Evolutionary conservation across 2,329 filamentous ascomycete genomes (phyloP).

Genomic region (Xylariaceae sp.): DNA sequence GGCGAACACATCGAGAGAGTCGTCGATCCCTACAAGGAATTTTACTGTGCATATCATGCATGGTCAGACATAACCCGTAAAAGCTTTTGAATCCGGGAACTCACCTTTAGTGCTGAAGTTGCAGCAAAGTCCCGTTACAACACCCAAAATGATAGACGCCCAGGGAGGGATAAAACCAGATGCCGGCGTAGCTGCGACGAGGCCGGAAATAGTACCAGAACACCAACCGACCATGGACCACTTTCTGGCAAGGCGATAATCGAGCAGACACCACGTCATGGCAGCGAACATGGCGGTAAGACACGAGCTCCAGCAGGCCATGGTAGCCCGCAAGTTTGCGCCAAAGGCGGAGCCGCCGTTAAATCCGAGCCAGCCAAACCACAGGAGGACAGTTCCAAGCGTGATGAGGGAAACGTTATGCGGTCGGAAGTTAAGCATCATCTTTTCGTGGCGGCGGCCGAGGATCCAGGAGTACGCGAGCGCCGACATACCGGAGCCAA

Average conservation of each 20-base stretch:
- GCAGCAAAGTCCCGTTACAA: constrained; percentile 61
- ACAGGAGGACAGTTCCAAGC: constrained; percentile 89
- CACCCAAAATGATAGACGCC: constrained; percentile 62
- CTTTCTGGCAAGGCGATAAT: constrained; percentile 90
- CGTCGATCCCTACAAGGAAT: constrained; percentile 61
- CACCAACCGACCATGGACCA: constrained; percentile 81
- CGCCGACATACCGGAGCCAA: constrained; percentile 87
- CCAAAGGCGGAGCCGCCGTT: constrained; percentile 95
- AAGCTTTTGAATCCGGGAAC: constrained; percentile 8
- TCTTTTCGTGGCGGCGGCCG: constrained; percentile 93
- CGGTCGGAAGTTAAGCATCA: constrained; percentile 99
- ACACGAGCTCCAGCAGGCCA: constrained; percentile 98
- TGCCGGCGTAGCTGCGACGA: constrained; percentile 65
- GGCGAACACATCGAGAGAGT: constrained; percentile 68
- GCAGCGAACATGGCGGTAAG: constrained; percentile 87
- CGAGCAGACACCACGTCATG: constrained; percentile 90
- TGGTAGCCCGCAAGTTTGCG: constrained; percentile 86
- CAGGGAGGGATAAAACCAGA: constrained; percentile 65
- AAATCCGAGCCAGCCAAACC: constrained; percentile 99
- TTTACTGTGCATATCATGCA: constrained; percentile 42
- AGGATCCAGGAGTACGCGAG: constrained; percentile 95
- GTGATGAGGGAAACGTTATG: constrained; percentile 98
- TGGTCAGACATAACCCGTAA: background rate
- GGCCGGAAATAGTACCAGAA: constrained; percentile 66
- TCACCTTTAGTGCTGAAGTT: constrained; percentile 63